phyloP scores from a whole-genome alignment of 768 basidiomycete species.

The Auriscalpium vulgare region DNA sequence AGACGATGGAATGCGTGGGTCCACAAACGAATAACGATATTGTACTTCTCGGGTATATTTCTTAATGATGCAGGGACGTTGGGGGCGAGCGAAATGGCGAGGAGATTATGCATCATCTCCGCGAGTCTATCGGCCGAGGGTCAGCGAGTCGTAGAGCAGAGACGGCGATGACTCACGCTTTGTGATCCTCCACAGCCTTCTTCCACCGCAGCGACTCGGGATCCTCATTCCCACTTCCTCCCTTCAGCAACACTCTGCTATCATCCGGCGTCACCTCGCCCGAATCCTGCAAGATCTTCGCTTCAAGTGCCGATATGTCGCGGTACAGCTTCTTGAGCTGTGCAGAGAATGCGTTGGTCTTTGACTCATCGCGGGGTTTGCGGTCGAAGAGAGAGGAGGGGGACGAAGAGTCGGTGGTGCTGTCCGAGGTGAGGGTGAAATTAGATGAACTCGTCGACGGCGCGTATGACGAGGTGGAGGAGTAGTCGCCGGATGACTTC shows the following conservation, averaged over 20 bases:
- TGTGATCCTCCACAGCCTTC: constrained; percentile 70
- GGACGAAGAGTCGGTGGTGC: constrained; percentile 64
- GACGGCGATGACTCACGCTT: constrained; percentile 45
- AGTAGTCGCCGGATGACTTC: constrained; percentile 62
- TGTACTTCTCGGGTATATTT: constrained; percentile 88
- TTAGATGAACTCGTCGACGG: constrained; percentile 57
- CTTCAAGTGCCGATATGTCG: constrained; percentile 71
- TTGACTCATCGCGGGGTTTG: constrained; percentile 35
- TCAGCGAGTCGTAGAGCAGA: constrained; percentile 6
- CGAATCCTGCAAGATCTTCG: constrained; percentile 59
- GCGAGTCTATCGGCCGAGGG: constrained; percentile 55
- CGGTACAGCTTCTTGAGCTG: constrained; percentile 83
- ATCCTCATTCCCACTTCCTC: constrained; percentile 40
- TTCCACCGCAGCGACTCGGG: constrained; percentile 71
- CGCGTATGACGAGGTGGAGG: constrained; percentile 68
- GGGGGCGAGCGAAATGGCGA: constrained; percentile 79
- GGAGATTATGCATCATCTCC: constrained; percentile 83
- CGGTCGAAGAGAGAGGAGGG: constrained; percentile 65
- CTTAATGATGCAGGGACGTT: constrained; percentile 83
- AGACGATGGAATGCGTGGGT: constrained; percentile 84
- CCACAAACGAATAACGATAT: constrained; percentile 93
- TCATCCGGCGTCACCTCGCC: constrained; percentile 43
- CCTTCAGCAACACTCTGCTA: constrained; percentile 28
- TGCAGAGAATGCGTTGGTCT: constrained; percentile 59
- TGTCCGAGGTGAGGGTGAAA: constrained; percentile 61